phyloP scores from a whole-genome alignment of 257 asterid genomes.

The Cruciata laevipes region DNA sequence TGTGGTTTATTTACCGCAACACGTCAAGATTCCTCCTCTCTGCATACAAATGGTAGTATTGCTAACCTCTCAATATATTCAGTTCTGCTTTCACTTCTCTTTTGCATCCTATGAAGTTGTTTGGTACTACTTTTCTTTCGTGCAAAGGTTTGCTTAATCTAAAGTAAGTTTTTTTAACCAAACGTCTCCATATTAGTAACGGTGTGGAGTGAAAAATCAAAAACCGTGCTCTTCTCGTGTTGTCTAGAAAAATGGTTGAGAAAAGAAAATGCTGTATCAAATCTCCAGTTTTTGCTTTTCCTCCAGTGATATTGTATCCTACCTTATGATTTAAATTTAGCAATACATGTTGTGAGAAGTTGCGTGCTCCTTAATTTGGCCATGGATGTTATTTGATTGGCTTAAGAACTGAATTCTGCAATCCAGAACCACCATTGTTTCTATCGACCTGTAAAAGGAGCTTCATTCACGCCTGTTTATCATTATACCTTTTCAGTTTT shows the following conservation, averaged over 20 bases:
- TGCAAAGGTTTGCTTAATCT: background rate
- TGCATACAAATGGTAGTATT: conserved; percentile 35
- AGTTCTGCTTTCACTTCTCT: background rate
- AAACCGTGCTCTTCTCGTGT: too few species aligned
- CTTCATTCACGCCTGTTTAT: background rate
- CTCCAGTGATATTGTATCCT: background rate
- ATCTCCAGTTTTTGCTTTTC: background rate
- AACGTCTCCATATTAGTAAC: background rate
- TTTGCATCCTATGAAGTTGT: background rate
- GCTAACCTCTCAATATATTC: background rate
- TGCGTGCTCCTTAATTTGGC: background rate
- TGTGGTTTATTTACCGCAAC: conserved; percentile 71
- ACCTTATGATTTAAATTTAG: background rate
- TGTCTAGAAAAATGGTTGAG: background rate
- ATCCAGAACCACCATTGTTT: background rate
- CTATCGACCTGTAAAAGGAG: background rate
- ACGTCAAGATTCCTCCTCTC: conserved; percentile 42
- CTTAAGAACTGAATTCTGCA: background rate
- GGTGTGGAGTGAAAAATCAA: background rate
- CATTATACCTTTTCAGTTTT: background rate
- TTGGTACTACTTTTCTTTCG: background rate
- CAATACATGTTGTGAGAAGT: background rate
- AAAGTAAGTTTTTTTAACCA: background rate
- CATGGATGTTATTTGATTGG: background rate
- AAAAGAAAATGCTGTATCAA: background rate